Percentiles rank a stretch among this genome's conserved stretches.
phyloP scores from a whole-genome alignment of 495 filamentous ascomycete genomes.

The Penicillium parvum region DNA sequence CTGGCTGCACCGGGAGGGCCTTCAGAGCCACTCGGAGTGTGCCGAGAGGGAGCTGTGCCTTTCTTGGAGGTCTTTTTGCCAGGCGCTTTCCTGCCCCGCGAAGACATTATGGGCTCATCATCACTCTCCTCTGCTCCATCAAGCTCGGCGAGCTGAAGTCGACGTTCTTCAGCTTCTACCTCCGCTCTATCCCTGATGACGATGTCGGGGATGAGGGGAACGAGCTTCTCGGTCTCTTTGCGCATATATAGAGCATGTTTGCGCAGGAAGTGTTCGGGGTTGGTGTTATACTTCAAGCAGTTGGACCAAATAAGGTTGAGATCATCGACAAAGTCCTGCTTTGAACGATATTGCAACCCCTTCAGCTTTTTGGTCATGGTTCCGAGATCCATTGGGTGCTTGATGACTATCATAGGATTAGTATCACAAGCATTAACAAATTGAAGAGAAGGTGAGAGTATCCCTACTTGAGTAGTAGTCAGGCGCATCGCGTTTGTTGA shows the following conservation, averaged over 20 bases:
- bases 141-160: conserved; percentile 69
- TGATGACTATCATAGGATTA: conserved; percentile 65
- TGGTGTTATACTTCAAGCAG: conserved; percentile 91
- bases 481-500: conserved; percentile 94
- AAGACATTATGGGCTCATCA: conserved; percentile 97
- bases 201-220: conserved; percentile 92
- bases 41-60: conserved; percentile 64
- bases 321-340: conserved; percentile 90
- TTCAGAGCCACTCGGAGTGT: conserved; percentile 63
- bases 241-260: conserved; percentile 95
- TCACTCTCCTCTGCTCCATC: conserved; percentile 88
- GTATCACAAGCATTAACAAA: too few species aligned
- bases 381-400: conserved; percentile 96
- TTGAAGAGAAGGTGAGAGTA: too few species aligned
- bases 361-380: conserved; percentile 98
- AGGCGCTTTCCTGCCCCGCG: conserved; percentile 85
- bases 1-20: conserved; percentile 60
- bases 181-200: conserved; percentile 84
- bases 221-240: conserved; percentile 92
- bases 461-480: conserved; percentile 89
- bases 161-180: conserved; percentile 91
- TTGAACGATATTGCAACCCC: conserved; percentile 79
- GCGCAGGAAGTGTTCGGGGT: conserved; percentile 78
- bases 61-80: conserved; percentile 70
- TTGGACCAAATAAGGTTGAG: conserved; percentile 95